These are phyloP conservation scores for Suillus alpinus DNA, from an alignment of 768 basidiomycete species.

Conservation along the genomic window DNA sequence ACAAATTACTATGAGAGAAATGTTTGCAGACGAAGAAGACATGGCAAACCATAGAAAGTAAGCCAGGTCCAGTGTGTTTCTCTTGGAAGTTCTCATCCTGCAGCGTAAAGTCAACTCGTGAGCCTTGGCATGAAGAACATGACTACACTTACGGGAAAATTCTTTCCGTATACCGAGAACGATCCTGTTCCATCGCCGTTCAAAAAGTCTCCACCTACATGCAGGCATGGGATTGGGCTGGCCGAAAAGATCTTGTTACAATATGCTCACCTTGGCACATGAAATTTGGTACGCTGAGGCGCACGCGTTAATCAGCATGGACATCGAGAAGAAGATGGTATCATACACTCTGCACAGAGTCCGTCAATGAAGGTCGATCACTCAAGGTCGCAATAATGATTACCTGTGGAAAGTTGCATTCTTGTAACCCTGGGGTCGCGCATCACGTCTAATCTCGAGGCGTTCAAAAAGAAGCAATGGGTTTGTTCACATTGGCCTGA, in stretches of 20 bases:
- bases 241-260: neutral
- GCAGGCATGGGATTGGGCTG: neutral
- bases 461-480: slow-evolving; percentile 15
- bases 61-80: slow-evolving; percentile 82
- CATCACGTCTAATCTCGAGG: slow-evolving; percentile 40
- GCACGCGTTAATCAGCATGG: slow-evolving; percentile 11
- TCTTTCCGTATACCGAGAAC: slow-evolving; percentile 96
- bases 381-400: slow-evolving; percentile 19
- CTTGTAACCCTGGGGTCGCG: slow-evolving; percentile 89
- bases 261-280: slow-evolving; percentile 83
- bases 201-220: slow-evolving; percentile 85
- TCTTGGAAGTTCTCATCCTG: slow-evolving; percentile 95
- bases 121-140: neutral
- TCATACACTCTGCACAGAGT: slow-evolving; percentile 63
- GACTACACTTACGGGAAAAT: slow-evolving; percentile 67
- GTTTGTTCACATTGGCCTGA: neutral
- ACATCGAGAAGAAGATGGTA: slow-evolving; percentile 1
- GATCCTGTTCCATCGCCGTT: slow-evolving; percentile 94
- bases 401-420: slow-evolving; percentile 90
- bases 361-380: slow-evolving; percentile 7
- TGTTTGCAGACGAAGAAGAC: neutral
- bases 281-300: slow-evolving; percentile 76
- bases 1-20: slow-evolving; percentile 8
- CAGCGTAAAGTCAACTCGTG: neutral
- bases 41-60: slow-evolving; percentile 82